Percentiles rank a stretch among this genome's conserved stretches.
phyloP scores from a whole-genome alignment of 805 yeast species.

The Candida loeiensis region DNA sequence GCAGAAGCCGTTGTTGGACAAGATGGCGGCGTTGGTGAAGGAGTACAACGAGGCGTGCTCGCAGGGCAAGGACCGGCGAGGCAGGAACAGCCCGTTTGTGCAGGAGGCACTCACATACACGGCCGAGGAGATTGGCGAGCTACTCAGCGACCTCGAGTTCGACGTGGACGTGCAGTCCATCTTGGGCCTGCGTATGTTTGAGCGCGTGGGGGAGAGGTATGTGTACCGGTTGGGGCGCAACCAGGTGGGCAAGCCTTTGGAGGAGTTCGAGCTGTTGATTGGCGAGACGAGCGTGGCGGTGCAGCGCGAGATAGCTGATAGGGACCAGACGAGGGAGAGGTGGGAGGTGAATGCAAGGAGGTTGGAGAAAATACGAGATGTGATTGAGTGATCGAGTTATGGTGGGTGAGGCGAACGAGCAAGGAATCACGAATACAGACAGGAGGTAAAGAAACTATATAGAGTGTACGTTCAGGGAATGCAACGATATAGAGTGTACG shows the following conservation, averaged over 20 bases:
- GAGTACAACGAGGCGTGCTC: slow-evolving; percentile 14
- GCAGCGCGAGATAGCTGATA: slow-evolving; percentile 26
- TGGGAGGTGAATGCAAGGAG: slow-evolving; percentile 35
- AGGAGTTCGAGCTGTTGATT: slow-evolving; percentile 33
- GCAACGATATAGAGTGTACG: no score
- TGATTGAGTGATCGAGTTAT: slow-evolving; percentile 12
- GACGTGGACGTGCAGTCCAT: slow-evolving; percentile 8
- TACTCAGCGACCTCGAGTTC: slow-evolving; percentile 17
- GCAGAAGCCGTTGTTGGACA: slow-evolving; percentile 35
- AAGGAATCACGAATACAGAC: not conserved
- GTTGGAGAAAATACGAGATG: slow-evolving; percentile 26
- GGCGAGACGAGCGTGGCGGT: slow-evolving; percentile 23
- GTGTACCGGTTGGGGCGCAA: slow-evolving; percentile 24
- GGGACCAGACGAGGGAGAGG: slow-evolving; percentile 28
- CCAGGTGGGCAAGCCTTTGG: slow-evolving; percentile 19
- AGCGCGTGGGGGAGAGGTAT: slow-evolving; percentile 16
- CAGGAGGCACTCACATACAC: slow-evolving; percentile 16
- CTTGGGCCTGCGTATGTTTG: slow-evolving; percentile 21
- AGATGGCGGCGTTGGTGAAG: slow-evolving; percentile 25
- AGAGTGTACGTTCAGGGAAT: no score
- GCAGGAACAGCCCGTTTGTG: slow-evolving; percentile 8
- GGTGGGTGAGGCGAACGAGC: not conserved
- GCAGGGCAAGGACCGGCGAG: not conserved
- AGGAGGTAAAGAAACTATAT: not conserved
- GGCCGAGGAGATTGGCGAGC: slow-evolving; percentile 16